Evolutionary conservation across 345 rosid genomes (phyloP).

Genomic region (Eucalyptus regnans): DNA sequence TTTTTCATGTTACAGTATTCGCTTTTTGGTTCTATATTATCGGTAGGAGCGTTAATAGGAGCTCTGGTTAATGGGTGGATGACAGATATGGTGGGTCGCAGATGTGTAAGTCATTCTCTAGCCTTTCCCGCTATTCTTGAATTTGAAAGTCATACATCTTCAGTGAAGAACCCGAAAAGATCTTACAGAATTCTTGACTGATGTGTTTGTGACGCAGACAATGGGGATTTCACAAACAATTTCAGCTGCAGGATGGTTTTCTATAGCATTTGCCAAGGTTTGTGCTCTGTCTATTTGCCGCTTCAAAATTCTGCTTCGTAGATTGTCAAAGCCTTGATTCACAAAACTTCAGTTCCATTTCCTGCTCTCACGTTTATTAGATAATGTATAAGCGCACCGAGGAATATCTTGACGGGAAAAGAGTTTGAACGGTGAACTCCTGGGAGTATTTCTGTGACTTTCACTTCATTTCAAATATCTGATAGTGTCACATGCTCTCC

Average conservation of each 20-base stretch:
- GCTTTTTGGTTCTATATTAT: conserved; percentile 16
- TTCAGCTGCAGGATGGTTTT: conserved; percentile 39
- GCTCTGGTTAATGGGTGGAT: conserved; percentile 16
- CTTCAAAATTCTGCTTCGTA: neutral
- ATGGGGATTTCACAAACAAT: conserved; percentile 43
- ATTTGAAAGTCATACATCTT: neutral
- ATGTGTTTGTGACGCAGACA: conserved; percentile 15
- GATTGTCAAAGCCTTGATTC: neutral
- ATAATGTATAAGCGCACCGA: neutral
- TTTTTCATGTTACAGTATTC: conserved; percentile 14
- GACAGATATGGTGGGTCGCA: conserved; percentile 16
- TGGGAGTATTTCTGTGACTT: neutral
- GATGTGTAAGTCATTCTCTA: conserved; percentile 7
- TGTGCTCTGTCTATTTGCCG: neutral
- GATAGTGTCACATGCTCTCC: neutral
- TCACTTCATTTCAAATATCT: neutral
- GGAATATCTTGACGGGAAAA: neutral
- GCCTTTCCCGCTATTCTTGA: neutral
- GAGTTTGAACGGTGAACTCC: neutral
- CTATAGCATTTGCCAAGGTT: conserved; percentile 33
- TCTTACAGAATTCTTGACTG: neutral
- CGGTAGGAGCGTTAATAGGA: conserved; percentile 20
- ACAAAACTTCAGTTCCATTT: neutral
- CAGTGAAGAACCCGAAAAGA: neutral
- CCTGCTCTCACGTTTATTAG: neutral